Evolutionary conservation across 768 basidiomycete genomes (phyloP).

Genomic region (Lyophyllum decastes): DNA sequence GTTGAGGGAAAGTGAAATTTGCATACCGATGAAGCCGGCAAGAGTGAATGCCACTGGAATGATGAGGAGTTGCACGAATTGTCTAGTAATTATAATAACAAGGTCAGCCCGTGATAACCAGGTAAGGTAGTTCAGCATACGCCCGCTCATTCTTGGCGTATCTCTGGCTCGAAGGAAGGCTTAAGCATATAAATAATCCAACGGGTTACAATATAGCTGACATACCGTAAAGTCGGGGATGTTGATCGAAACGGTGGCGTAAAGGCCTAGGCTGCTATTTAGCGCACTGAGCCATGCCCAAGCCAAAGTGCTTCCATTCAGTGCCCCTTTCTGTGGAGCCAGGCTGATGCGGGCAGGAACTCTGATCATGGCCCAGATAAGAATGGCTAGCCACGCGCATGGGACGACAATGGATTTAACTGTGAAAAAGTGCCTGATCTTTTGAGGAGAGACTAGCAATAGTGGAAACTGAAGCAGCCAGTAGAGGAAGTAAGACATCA

Average conservation of each 20-base stretch:
- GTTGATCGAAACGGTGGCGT: constrained; percentile 73
- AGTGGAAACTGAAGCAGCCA: constrained; percentile 80
- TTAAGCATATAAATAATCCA: background rate
- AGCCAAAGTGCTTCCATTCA: constrained; percentile 56
- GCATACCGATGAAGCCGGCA: constrained; percentile 63
- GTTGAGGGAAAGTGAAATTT: background rate
- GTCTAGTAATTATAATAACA: constrained; percentile 49
- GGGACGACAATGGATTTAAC: constrained; percentile 69
- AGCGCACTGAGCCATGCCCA: constrained; percentile 82
- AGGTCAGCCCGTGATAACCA: background rate
- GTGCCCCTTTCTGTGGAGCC: constrained; percentile 47
- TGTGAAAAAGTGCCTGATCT: constrained; percentile 75
- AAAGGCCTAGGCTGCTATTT: constrained; percentile 77
- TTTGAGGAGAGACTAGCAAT: constrained; percentile 75
- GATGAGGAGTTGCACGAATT: constrained; percentile 73
- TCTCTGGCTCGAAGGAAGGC: constrained; percentile 37
- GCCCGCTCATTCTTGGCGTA: constrained; percentile 71
- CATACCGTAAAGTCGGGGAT: constrained; percentile 80
- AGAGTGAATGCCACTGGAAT: constrained; percentile 80
- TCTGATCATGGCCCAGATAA: constrained; percentile 79
- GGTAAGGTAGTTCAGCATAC: constrained; percentile 34
- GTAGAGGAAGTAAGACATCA: constrained; percentile 76
- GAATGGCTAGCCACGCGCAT: constrained; percentile 64
- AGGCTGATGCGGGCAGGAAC: constrained; percentile 65
- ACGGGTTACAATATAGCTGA: background rate